Conservation (phyloP, 257 asterid species). For the Schizonepeta tenuifolia region DNA sequence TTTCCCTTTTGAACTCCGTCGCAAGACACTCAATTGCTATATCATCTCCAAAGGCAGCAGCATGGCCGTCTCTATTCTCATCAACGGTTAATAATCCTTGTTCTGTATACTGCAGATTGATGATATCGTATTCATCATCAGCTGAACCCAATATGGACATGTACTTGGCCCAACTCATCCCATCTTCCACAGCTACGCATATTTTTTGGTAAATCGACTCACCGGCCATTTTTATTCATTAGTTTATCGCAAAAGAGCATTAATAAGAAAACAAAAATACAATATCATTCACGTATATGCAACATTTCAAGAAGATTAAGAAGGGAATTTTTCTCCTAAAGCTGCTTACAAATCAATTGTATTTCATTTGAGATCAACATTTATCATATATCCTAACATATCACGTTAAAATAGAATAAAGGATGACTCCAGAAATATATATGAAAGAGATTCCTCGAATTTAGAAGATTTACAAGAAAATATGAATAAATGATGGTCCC, state of each 20-base stretch:
- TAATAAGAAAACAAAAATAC: conserved; percentile 33
- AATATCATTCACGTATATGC: not conserved
- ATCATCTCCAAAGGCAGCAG: conserved; percentile 98
- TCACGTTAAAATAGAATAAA: too few relatives aligned
- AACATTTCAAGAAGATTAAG: not conserved
- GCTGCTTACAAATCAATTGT: not conserved
- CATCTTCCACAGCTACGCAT: conserved; percentile 80
- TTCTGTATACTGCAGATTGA: conserved; percentile 87
- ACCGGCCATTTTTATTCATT: conserved; percentile 83
- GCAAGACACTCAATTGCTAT: conserved; percentile 97
- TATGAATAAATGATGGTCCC: too few relatives aligned
- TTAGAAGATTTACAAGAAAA: not conserved
- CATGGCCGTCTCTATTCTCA: conserved; percentile 83
- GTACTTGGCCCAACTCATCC: conserved; percentile 94
- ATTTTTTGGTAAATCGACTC: conserved; percentile 92
- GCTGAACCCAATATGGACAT: conserved; percentile 86
- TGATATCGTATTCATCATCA: conserved; percentile 88
- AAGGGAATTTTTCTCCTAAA: not conserved
- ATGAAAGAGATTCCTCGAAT: not conserved
- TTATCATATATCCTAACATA: not conserved
- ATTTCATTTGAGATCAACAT: not conserved
- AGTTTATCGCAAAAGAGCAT: conserved; percentile 35
- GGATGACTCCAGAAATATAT: not conserved
- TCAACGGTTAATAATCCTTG: conserved; percentile 86
- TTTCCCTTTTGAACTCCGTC: conserved; percentile 88